These are phyloP conservation scores for Rasamsonia emersonii DNA, from an alignment of 2,329 filamentous ascomycete species.

Conservation along the genomic window DNA sequence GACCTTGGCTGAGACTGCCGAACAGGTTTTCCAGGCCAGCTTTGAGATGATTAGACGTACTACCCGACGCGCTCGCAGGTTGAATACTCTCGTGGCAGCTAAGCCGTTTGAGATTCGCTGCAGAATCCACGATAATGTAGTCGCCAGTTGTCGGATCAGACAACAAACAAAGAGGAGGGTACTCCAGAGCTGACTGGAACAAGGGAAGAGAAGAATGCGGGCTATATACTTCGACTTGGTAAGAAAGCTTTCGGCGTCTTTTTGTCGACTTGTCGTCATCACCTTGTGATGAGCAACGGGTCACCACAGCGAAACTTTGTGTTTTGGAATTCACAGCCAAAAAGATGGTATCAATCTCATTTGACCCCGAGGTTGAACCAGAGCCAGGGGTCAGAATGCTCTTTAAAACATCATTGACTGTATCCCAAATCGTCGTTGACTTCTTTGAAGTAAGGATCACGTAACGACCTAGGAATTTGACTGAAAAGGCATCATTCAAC, in stretches of 20 bases:
- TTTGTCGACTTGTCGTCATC: conserved; percentile 25
- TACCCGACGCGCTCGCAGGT: conserved; percentile 14
- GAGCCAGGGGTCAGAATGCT: conserved; percentile 53
- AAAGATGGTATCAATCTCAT: conserved; percentile 13
- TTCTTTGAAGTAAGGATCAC: conserved; percentile 67
- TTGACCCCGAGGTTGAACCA: conserved; percentile 6
- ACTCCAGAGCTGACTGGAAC: conserved; percentile 46
- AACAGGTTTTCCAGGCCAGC: conserved; percentile 29
- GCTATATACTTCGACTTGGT: conserved; percentile 57
- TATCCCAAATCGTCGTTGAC: conserved; percentile 66
- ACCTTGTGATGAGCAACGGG: conserved; percentile 31
- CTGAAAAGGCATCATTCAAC: conserved; percentile 54
- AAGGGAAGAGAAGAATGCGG: conserved; percentile 52
- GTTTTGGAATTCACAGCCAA: conserved; percentile 63
- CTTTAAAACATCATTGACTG: conserved; percentile 66
- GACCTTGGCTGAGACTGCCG: too few species aligned
- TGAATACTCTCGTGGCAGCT: conserved; percentile 19
- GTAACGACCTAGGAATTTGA: conserved; percentile 64
- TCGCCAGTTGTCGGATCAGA: conserved; percentile 57
- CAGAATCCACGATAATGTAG: conserved; percentile 67
- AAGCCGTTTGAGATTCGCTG: conserved; percentile 57
- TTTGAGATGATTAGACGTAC: conserved; percentile 16
- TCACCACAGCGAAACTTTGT: conserved; percentile 57
- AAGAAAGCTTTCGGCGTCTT: conserved; percentile 33
- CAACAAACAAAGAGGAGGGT: conserved; percentile 58